A percentile compares a stretch with the other conserved stretches of the same genome.
Evolutionary conservation across 768 basidiomycete genomes (phyloP).

Genomic region (Auriscalpium microsporum): DNA sequence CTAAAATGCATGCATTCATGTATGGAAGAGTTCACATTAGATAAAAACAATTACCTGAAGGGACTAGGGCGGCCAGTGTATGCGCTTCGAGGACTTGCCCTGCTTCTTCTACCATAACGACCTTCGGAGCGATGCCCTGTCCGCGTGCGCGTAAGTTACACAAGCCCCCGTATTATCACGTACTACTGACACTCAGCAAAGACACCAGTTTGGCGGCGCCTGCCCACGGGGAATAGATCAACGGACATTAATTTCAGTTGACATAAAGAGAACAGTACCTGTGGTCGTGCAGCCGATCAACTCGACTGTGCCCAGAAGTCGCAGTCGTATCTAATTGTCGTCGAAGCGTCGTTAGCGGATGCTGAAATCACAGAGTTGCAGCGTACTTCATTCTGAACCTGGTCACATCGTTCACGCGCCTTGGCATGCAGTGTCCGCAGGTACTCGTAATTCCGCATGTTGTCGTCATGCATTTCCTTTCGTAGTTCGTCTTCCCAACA

Average conservation of each 20-base stretch:
- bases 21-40: too few relatives aligned
- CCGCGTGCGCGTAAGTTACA: too few relatives aligned
- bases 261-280: constrained; percentile 22
- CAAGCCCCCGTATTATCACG: too few relatives aligned
- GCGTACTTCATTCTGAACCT: constrained; percentile 46
- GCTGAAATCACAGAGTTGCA: background rate
- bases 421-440: constrained; percentile 34
- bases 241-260: too few relatives aligned
- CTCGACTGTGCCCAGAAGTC: constrained; percentile 44
- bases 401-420: constrained; percentile 27
- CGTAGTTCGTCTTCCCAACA: constrained; percentile 43
- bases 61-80: constrained; percentile 53
- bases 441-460: constrained; percentile 34
- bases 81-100: constrained; percentile 80
- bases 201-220: constrained; percentile 61
- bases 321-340: constrained; percentile 39
- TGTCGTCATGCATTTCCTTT: constrained; percentile 19
- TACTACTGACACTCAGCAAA: constrained; percentile 40
- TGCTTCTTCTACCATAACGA: constrained; percentile 72
- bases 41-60: constrained; percentile 19
- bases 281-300: constrained; percentile 75
- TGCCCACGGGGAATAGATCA: constrained; percentile 15
- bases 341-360: background rate
- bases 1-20: constrained; percentile 18
- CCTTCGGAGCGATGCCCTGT: constrained; percentile 49